Evolutionary conservation across 108 stramenopile genomes (phyloP), one percentile per base, ranked within the genome.

Genomic region (Conticribra weissflogii): DNA sequence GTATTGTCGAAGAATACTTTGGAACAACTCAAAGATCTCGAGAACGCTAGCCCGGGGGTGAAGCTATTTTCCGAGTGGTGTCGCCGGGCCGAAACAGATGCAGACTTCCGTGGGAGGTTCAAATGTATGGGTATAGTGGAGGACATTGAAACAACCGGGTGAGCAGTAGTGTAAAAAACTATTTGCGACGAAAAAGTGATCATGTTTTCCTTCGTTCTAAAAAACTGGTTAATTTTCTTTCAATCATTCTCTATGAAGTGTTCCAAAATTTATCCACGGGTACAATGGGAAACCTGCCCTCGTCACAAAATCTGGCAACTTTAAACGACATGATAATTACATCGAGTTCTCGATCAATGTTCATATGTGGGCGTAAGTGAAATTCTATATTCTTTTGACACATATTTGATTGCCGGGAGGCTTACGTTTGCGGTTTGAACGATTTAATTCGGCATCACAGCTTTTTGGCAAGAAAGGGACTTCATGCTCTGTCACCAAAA

Each of bases 261-360:
- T 86, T 16, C 82, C 86, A 19, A 72, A 65, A 52, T 63, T 81
- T 28, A 86, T 86, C 45, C 66, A 68, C 14, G 81, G 67, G 19
- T 86, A 84, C 69, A 86, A 86, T 54, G 86, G 81, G 1, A 86
- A 86, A 54, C 86, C 86, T 7, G 83, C 83, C 29, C 76, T 86
- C 19, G 83, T 86, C 5, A 83, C 80, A 41, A 81, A 83, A 28
- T 79, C 81, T 34, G 86, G 86, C 27, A 59, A 52, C 15, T 76
- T 86, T 54, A 81, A 63, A 32, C 48, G 83, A 14, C 56, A 72
- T 30, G 69, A 76, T 15, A 78, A 79, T 57, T 82, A 86, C 55
- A 72, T 83, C 22, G 86, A 86, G 61, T 68, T 81, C 31, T 70
- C 72, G 3, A 76, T 86, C 23, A 81, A 86, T 59, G 86, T 86